Base-by-base conservation (phyloP, 352 stramenopile species). In the Phytophthora megakarya region DNA sequence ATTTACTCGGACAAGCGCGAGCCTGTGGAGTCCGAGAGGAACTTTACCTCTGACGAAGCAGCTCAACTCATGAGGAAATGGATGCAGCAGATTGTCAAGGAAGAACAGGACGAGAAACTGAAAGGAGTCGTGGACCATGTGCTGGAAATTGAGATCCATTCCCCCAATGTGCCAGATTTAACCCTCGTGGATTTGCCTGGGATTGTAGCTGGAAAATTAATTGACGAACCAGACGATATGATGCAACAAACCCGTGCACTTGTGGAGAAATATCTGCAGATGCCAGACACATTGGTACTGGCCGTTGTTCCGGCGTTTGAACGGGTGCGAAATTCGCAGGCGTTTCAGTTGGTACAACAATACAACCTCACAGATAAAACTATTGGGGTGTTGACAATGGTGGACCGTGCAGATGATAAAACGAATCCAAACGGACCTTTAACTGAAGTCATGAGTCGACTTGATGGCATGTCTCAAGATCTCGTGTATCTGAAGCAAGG, bases 351-450 rank as follows among this genome's bases (percentile, higher is more conserved):
- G 21, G 69, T 86, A 25, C 73, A 82, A 50, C 59, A 76, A 44
- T 72, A 65, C 18, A 50, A 63, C 0, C 65, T 81, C 12, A 65
- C 30, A 10, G 71, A 79, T 45, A 74, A 51, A 7, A 81, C 72
- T 18, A 68, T 78, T 15, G 71, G 70, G 6, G 75, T 86, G 23
- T 32, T 86, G 19, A 80, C 77, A 3, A 80, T 86, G 72, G 63
- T 65, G 11, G 76, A 84, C 44, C 72, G 75, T 12, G 66, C 65
- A 3, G 25, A 49, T 2, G 70, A 72, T n/a, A 18, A 46, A 7
- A 55, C 63, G 3, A 65, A 75, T 43, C 70, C 67, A 1, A 30
- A 62, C 0, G 67, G 62, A 6, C 65, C 74, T 7, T 67, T 75
- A 11, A 55, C 45, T 10, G 50, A 70, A 16, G 58, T 83, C 5